phyloP scores from a whole-genome alignment of 2,329 filamentous ascomycete genomes.

The Dothidotthia symphoricarpi region DNA sequence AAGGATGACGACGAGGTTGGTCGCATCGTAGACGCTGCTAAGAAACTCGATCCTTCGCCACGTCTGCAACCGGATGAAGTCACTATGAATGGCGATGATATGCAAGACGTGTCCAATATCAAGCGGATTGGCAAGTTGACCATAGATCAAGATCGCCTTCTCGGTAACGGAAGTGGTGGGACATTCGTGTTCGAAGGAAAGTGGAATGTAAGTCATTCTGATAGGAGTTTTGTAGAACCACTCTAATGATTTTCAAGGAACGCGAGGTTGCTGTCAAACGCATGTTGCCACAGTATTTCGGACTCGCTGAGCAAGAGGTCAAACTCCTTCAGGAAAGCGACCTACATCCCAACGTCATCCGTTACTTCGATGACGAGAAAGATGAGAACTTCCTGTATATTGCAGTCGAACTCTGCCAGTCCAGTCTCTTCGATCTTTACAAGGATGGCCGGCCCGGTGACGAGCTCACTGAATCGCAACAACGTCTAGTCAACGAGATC shows the following conservation, averaged over 20 bases:
- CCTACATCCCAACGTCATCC: slow-evolving; percentile 93
- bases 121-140: slow-evolving; percentile 61
- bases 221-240: background rate
- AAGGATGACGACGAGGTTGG: slow-evolving; percentile 40
- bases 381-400: slow-evolving; percentile 93
- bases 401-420: slow-evolving; percentile 88
- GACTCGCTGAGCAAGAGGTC: slow-evolving; percentile 92
- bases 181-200: slow-evolving; percentile 93
- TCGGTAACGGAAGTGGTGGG: slow-evolving; percentile 86
- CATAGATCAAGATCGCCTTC: slow-evolving; percentile 59
- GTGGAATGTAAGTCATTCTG: slow-evolving; percentile 62
- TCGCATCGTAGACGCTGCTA: slow-evolving; percentile 43
- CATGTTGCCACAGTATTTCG: slow-evolving; percentile 94
- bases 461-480: slow-evolving; percentile 58
- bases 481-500: slow-evolving; percentile 68
- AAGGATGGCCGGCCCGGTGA: slow-evolving; percentile 57
- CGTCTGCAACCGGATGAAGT: slow-evolving; percentile 42
- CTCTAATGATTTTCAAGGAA: slow-evolving; percentile 47
- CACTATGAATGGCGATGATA: slow-evolving; percentile 44
- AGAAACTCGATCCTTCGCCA: slow-evolving; percentile 35
- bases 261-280: slow-evolving; percentile 93
- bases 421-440: slow-evolving; percentile 87
- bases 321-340: slow-evolving; percentile 88
- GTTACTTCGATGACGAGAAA: slow-evolving; percentile 90
- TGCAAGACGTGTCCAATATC: slow-evolving; percentile 49